Base-by-base conservation (phyloP, 2,329 filamentous ascomycete species). In the Chaetomiaceae sp. region DNA sequence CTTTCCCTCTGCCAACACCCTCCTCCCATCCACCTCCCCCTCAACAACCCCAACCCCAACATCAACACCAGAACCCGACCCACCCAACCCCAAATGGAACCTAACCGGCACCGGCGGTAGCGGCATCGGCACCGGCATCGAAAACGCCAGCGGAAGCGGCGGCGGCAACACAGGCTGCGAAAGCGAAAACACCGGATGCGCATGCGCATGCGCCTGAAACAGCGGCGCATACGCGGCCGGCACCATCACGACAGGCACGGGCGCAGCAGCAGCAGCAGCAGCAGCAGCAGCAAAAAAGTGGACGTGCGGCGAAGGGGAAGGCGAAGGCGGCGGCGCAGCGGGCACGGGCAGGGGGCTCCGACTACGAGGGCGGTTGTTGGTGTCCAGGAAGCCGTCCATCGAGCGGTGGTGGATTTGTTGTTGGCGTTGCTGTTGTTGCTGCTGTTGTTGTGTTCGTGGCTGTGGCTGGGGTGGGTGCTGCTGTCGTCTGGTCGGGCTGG, bases 251-350 rank as follows among this genome's bases (percentile, higher is more conserved):
- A 60, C 38, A 3, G 59, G 57, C 7, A 57, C 42, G 2, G n/a
- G n/a, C n/a, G n/a, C n/a, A n/a, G n/a, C n/a, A n/a, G n/a, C n/a
- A n/a, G n/a, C n/a, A n/a, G n/a, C n/a, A n/a, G n/a, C n/a, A n/a
- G 60, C 49, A 3, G 60, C 42, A 2, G 60, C 49, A 3, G 60
- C 51, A 51, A 55, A 58, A 48, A 55, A 60, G 35, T 58, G 60
- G 7, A 56, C 33, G 14, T 55, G 34, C 16, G 38, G 17, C 30
- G 14, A 27, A 12, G 54, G 45, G 14, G 31, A 37, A 3, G 14
- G 44, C 6, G 33, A 42, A 6, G 17, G 40, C 21, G 33, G 45
- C 5, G 25, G 43, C 12, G 30, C 35, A 16, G 21, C 23, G 16
- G 47, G 39, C 1, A 38, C 43, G 13, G 17, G 43, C 21, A 14